phyloP scores from a whole-genome alignment of 2,329 filamentous ascomycete genomes.

The Aureobasidium sp. region DNA sequence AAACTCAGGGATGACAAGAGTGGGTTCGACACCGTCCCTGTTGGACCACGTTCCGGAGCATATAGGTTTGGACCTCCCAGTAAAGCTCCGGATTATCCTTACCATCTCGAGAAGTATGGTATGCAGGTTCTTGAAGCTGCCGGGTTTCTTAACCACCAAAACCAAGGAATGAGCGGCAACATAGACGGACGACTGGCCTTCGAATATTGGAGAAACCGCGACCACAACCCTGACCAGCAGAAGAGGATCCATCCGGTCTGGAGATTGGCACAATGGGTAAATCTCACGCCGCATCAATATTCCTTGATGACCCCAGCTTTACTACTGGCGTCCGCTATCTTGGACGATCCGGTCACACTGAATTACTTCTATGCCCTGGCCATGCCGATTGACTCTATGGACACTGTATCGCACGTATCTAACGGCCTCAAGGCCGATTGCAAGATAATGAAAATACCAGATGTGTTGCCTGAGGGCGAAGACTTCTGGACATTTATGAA shows the following conservation, averaged over 20 bases:
- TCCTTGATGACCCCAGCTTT: not conserved
- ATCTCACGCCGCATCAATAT: not conserved
- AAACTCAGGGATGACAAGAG: not conserved
- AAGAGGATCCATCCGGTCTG: not conserved
- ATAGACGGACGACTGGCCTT: not conserved
- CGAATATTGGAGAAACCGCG: not conserved
- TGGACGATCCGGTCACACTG: conserved; percentile 1
- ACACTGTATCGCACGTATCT: not conserved
- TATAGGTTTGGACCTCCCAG: not conserved
- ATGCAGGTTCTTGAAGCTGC: not conserved
- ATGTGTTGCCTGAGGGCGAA: not conserved
- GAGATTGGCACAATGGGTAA: not conserved
- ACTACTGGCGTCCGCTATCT: not conserved
- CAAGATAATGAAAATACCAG: not conserved
- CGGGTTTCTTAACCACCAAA: not conserved
- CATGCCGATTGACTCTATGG: not conserved
- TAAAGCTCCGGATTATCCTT: not conserved
- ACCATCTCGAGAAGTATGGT: not conserved
- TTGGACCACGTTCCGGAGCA: not conserved
- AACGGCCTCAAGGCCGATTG: not conserved
- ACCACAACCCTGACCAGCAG: not conserved
- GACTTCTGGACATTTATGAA: not conserved
- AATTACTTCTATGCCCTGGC: not conserved
- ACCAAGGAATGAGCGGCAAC: not conserved
- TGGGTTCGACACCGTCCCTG: not conserved